Evolutionary conservation across 257 asterid genomes (phyloP).

Genomic region (Verbascum thapsus): DNA sequence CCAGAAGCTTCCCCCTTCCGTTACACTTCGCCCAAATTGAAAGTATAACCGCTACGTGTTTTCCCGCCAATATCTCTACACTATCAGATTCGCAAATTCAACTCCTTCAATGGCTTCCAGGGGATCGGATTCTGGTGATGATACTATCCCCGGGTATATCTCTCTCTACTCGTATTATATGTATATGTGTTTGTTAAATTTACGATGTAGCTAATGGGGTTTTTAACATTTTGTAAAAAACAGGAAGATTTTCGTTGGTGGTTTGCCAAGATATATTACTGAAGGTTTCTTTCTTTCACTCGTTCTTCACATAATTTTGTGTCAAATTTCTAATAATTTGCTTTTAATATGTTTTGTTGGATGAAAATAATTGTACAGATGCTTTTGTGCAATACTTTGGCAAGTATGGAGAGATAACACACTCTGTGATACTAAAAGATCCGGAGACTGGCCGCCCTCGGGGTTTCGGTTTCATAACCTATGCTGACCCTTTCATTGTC

Average conservation of each 20-base stretch:
- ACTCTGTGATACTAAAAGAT: slow-evolving; percentile 95
- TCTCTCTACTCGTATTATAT: background rate
- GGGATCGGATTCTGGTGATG: slow-evolving; percentile 82
- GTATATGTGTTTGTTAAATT: background rate
- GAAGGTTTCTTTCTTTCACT: slow-evolving; percentile 47
- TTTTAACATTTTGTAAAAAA: slow-evolving; percentile 14
- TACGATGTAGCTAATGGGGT: slow-evolving; percentile 16
- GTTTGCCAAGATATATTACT: slow-evolving; percentile 83
- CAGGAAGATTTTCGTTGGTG: slow-evolving; percentile 95
- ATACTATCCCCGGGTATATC: slow-evolving; percentile 92
- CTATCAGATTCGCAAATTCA: slow-evolving; percentile 44
- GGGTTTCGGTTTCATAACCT: slow-evolving; percentile 94
- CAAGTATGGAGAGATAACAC: slow-evolving; percentile 93
- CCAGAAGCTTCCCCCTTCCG: no score
- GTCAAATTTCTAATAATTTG: background rate
- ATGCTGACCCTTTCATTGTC: slow-evolving; percentile 76
- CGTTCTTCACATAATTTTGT: background rate
- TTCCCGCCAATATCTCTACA: background rate
- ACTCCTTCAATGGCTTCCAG: slow-evolving; percentile 64
- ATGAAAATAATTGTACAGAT: slow-evolving; percentile 40
- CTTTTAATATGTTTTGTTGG: background rate
- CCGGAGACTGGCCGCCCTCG: slow-evolving; percentile 90
- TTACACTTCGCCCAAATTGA: no score
- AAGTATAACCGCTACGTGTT: no score
- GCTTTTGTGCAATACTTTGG: slow-evolving; percentile 91